These are phyloP conservation scores for Fusarium acutatum DNA, from an alignment of 2,329 filamentous ascomycete genomes.

Conservation along the genomic window DNA sequence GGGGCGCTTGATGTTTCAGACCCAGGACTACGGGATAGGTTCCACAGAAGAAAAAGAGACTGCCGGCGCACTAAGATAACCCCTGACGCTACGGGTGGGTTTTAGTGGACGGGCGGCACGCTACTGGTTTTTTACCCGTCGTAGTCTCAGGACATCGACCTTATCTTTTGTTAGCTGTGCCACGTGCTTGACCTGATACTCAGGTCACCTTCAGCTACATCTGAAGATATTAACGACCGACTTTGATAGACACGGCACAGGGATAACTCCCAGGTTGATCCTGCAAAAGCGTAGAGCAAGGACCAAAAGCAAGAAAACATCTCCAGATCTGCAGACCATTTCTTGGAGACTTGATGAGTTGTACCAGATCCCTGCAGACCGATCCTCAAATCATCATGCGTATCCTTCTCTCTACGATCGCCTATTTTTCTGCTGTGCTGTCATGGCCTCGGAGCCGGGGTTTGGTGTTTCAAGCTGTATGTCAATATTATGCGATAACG, in stretches of 20 bases:
- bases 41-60: slow-evolving; percentile 15
- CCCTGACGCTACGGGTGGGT: slow-evolving; percentile 25
- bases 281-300: background rate
- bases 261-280: background rate
- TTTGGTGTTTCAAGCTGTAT: slow-evolving; percentile 26
- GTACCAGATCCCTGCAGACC: slow-evolving; percentile 25
- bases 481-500: slow-evolving; percentile 26
- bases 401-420: background rate
- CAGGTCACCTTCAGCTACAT: background rate
- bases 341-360: slow-evolving; percentile 2
- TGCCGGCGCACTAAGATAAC: slow-evolving; percentile 6
- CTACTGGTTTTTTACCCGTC: background rate
- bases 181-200: slow-evolving; percentile 32
- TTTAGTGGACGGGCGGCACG: background rate
- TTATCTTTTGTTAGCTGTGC: slow-evolving; percentile 9
- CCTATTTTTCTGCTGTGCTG: slow-evolving; percentile 30
- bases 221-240: background rate
- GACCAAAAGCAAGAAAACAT: background rate
- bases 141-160: slow-evolving; percentile 16
- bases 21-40: slow-evolving; percentile 5
- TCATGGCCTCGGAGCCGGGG: slow-evolving; percentile 29
- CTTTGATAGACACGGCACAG: background rate
- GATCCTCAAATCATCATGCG: slow-evolving; percentile 25
- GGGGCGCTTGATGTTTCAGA: slow-evolving; percentile 43
- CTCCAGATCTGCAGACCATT: slow-evolving; percentile 9